Evolutionary conservation across 2,329 filamentous ascomycete genomes (phyloP).

Genomic region (Verruconis gallopava): DNA sequence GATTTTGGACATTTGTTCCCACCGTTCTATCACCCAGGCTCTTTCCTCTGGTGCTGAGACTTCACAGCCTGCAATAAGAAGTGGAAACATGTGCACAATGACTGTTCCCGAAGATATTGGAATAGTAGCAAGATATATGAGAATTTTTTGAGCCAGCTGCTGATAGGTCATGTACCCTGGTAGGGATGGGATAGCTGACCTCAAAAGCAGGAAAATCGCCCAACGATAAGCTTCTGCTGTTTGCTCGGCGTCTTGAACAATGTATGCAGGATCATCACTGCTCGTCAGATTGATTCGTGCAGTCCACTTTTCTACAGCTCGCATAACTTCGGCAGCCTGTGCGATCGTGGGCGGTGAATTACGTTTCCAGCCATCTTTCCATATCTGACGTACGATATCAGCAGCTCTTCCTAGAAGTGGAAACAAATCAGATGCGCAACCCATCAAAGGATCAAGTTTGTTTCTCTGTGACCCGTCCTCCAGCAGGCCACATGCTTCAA

Average conservation of each 20-base stretch:
- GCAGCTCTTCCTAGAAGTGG: not conserved
- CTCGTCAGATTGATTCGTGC: not conserved
- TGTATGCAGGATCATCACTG: not conserved
- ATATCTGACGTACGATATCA: not conserved
- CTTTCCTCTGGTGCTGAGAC: constrained; percentile 45
- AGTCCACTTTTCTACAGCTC: not conserved
- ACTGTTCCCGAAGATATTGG: constrained; percentile 48
- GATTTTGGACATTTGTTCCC: constrained; percentile 26
- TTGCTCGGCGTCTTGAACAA: not conserved
- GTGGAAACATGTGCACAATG: constrained; percentile 58
- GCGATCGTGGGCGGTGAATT: not conserved
- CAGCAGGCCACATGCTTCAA: not conserved
- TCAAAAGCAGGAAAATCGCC: not conserved
- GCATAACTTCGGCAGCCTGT: not conserved
- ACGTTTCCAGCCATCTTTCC: not conserved
- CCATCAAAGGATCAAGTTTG: not conserved
- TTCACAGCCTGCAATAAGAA: constrained; percentile 55
- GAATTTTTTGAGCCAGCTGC: constrained; percentile 43
- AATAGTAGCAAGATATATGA: constrained; percentile 49
- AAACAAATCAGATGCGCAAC: not conserved
- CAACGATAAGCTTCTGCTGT: not conserved
- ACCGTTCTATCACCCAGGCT: constrained; percentile 43
- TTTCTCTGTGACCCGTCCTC: not conserved
- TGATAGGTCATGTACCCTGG: not conserved
- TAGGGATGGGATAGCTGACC: not conserved